These are phyloP conservation scores for Diaporthe vexans DNA, from an alignment of 2,329 filamentous ascomycete genomes.

Conservation along the genomic window DNA sequence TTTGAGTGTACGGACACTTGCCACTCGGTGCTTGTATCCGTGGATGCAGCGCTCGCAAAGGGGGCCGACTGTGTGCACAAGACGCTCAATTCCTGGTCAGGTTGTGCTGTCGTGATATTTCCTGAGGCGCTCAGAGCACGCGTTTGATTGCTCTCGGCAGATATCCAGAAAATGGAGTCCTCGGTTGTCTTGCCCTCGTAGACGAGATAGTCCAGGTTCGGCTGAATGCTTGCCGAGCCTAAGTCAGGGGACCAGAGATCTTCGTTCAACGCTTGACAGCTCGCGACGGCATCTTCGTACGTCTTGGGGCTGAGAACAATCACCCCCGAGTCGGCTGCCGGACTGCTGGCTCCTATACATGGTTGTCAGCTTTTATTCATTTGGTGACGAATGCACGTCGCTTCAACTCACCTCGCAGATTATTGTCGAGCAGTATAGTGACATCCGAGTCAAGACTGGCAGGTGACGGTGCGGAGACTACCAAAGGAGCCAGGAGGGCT, in stretches of 20 bases:
- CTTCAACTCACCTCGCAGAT: slow-evolving; percentile 53
- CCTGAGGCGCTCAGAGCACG: slow-evolving; percentile 50
- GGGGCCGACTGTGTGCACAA: slow-evolving; percentile 61
- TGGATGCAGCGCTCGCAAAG: slow-evolving; percentile 51
- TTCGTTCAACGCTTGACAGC: slow-evolving; percentile 56
- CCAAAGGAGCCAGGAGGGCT: slow-evolving; percentile 43
- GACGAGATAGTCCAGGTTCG: slow-evolving; percentile 54
- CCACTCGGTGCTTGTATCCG: slow-evolving; percentile 53
- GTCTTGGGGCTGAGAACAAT: slow-evolving; percentile 52
- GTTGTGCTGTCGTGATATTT: slow-evolving; percentile 41
- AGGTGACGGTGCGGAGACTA: slow-evolving; percentile 51
- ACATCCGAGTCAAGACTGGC: slow-evolving; percentile 53
- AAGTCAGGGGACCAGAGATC: slow-evolving; percentile 53
- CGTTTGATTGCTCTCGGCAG: slow-evolving; percentile 43
- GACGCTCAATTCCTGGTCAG: slow-evolving; percentile 48
- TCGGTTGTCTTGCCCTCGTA: slow-evolving; percentile 48
- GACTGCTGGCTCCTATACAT: slow-evolving; percentile 50
- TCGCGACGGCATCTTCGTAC: slow-evolving; percentile 48
- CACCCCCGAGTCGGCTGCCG: slow-evolving; percentile 51
- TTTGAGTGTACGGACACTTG: slow-evolving; percentile 55
- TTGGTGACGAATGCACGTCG: not conserved
- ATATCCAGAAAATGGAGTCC: slow-evolving; percentile 54
- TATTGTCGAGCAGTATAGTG: slow-evolving; percentile 57
- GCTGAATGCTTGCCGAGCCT: slow-evolving; percentile 48
- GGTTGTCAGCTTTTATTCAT: not conserved